A percentile compares a stretch with the other conserved stretches of the same genome.
Conservation (phyloP, 1,284 basidiomycete genomes). For the Ustilago curta region DNA sequence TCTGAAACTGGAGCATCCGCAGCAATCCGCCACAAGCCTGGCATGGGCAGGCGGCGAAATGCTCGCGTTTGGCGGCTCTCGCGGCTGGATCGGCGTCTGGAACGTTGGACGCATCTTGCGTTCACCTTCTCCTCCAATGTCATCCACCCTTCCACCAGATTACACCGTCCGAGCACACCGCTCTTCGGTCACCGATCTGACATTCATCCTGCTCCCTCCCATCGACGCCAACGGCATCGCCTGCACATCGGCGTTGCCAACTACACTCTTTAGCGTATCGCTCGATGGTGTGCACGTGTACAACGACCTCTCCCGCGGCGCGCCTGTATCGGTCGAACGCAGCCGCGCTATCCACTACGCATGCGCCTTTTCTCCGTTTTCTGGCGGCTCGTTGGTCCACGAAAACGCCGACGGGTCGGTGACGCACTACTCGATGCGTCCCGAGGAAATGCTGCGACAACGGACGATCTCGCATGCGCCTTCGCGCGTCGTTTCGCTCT, state of each 20-base stretch:
- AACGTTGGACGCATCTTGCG: conserved; percentile 28
- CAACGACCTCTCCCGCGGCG: conserved; percentile 7
- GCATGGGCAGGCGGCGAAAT: conserved; percentile 50
- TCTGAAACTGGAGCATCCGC: conserved; percentile 21
- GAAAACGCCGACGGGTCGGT: conserved; percentile 41
- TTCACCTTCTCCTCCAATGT: background rate
- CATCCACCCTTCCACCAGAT: conserved; percentile 2
- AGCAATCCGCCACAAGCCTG: conserved; percentile 22
- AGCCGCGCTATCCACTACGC: conserved; percentile 24
- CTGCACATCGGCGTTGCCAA: background rate
- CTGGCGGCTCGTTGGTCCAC: conserved; percentile 22
- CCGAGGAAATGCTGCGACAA: conserved; percentile 31
- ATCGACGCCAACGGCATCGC: conserved; percentile 15
- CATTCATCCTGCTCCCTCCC: conserved; percentile 30
- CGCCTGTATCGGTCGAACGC: conserved; percentile 18
- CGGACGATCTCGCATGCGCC: conserved; percentile 17
- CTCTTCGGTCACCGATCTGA: conserved; percentile 25
- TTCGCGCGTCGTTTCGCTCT: conserved; percentile 13
- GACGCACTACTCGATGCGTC: conserved; percentile 22
- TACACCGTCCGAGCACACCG: conserved; percentile 30
- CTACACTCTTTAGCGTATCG: conserved; percentile 21
- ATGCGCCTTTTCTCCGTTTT: conserved; percentile 12
- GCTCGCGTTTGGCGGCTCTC: conserved; percentile 39
- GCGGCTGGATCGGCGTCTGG: conserved; percentile 47
- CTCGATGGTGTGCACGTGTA: conserved; percentile 23